phyloP scores from a whole-genome alignment of 23 red algal genomes.

The Gracilaria gracilis region DNA sequence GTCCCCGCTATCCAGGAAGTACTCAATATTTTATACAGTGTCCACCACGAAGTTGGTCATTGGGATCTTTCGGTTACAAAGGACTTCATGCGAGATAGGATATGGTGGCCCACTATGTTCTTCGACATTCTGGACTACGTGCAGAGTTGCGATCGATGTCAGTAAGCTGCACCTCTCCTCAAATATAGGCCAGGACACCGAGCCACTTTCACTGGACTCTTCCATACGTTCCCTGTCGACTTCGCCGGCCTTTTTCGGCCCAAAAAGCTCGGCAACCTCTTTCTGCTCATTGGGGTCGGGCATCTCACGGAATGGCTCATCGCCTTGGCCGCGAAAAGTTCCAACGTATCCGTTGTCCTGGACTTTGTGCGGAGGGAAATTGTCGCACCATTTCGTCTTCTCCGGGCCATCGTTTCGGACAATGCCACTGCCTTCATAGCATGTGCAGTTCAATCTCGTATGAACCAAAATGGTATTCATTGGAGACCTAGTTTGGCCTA shows the following conservation, averaged over 20 bases:
- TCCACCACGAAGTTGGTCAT: conserved; percentile 35
- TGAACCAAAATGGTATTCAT: not conserved
- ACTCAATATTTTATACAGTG: not conserved
- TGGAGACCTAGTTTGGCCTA: not conserved
- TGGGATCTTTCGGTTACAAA: conserved; percentile 6
- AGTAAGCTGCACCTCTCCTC: not conserved
- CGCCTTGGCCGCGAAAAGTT: not conserved
- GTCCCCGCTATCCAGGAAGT: too few relatives aligned
- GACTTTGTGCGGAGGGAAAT: too few relatives aligned
- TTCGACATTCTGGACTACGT: conserved; percentile 9
- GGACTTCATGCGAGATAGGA: conserved; percentile 21
- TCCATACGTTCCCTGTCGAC: conserved; percentile 4
- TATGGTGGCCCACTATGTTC: conserved; percentile 2
- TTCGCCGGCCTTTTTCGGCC: not conserved
- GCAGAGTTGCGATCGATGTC: conserved; percentile 16
- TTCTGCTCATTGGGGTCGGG: not conserved
- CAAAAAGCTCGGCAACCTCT: not conserved
- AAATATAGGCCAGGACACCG: not conserved
- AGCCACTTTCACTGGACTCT: too few relatives aligned
- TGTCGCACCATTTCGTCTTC: too few relatives aligned
- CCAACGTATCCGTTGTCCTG: not conserved
- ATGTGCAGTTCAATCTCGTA: too few relatives aligned
- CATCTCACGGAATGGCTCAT: conserved; percentile 25
- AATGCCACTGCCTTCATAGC: too few relatives aligned
- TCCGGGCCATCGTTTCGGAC: too few relatives aligned